Conservation (phyloP, 148 eudicot species). For the Dysphania ambrosioides region DNA sequence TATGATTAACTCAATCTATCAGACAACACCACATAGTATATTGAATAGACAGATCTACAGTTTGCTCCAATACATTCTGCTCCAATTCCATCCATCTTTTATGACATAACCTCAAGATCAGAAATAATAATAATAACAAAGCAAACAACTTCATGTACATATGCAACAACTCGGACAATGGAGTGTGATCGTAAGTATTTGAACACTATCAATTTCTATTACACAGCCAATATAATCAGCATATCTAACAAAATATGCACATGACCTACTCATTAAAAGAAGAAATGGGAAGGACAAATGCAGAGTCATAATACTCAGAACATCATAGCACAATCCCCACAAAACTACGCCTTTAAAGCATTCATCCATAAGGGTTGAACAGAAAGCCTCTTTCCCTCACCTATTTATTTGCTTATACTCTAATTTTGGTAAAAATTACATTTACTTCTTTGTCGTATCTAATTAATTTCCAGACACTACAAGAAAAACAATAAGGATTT, state of each 20-base stretch:
- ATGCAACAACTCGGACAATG: neutral
- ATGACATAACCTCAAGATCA: neutral
- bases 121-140: neutral
- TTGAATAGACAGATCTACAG: neutral
- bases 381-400: neutral
- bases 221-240: too few relatives aligned
- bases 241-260: too few relatives aligned
- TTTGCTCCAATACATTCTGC: neutral
- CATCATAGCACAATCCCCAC: neutral
- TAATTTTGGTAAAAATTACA: neutral
- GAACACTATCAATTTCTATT: too few relatives aligned
- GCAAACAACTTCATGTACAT: neutral
- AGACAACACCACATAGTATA: neutral
- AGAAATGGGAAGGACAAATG: too few relatives aligned
- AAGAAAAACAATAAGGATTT: neutral
- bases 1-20: too few relatives aligned
- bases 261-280: too few relatives aligned
- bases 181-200: neutral
- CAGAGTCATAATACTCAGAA: neutral
- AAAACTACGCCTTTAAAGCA: neutral
- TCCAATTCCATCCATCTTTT: neutral
- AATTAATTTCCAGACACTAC: neutral
- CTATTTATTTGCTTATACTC: neutral
- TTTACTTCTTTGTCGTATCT: neutral
- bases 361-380: neutral